phyloP scores from a whole-genome alignment of 495 filamentous ascomycete genomes.

The Chlorociboria aeruginascens region DNA sequence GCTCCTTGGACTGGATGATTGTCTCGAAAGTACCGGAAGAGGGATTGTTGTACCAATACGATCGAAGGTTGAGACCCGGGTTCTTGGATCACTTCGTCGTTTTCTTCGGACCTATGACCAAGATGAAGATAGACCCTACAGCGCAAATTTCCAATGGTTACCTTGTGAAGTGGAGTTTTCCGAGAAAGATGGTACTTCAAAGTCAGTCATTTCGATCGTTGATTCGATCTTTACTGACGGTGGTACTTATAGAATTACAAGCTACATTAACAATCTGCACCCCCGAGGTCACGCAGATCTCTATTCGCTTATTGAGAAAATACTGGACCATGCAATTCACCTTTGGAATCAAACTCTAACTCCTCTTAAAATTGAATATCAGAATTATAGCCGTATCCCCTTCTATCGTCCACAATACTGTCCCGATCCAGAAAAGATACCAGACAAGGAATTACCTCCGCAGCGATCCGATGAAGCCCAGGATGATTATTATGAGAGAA shows the following conservation, averaged over 20 bases:
- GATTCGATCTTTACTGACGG: not conserved
- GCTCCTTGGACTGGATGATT: conserved; percentile 5
- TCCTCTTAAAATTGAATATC: not conserved
- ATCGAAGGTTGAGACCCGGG: not conserved
- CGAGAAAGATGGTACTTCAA: not conserved
- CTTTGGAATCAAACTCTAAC: conserved; percentile 31
- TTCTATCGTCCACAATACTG: not conserved
- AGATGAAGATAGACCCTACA: not conserved
- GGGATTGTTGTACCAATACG: conserved; percentile 1
- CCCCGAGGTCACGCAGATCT: conserved; percentile 24
- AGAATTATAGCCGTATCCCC: not conserved
- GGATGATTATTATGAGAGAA: not conserved
- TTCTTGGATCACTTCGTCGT: too few species aligned
- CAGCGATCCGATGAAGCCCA: conserved; percentile 2
- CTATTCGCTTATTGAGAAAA: conserved; percentile 31
- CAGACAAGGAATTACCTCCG: not conserved
- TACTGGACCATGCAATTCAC: conserved; percentile 28
- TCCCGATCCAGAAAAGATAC: not conserved
- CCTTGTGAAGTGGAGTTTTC: conserved; percentile 14
- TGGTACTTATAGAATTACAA: conserved; percentile 17
- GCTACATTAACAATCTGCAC: conserved; percentile 39
- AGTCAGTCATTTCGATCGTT: not conserved
- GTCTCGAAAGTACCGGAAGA: conserved; percentile 1
- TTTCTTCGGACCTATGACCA: not conserved
- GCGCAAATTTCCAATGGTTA: conserved; percentile 13